Percentiles rank a stretch among this genome's conserved stretches.
Evolutionary conservation across 1,139 yeast species (phyloP).

Genomic region (Saccharomycopsis hybrid): DNA sequence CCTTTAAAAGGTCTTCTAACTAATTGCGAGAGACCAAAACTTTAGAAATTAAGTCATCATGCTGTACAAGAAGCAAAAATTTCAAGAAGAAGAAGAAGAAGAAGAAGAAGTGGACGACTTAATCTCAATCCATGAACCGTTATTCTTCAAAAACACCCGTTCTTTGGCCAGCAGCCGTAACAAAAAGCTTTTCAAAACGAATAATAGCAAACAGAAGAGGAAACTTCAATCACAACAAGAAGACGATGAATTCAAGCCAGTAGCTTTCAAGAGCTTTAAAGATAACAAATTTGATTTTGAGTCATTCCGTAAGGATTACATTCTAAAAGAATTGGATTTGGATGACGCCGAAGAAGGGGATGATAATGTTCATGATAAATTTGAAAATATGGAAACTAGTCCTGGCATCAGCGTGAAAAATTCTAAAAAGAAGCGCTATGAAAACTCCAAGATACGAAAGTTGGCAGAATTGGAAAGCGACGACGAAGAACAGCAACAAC

Average conservation of each 20-base stretch:
- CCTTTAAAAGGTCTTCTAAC: too few species aligned
- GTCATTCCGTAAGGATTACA: constrained; percentile 10
- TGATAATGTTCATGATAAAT: not conserved
- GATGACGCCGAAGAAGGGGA: not conserved
- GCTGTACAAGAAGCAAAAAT: not conserved
- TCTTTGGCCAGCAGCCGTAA: too few species aligned
- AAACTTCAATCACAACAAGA: too few species aligned
- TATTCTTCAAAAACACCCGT: constrained; percentile 9
- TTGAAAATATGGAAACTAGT: not conserved
- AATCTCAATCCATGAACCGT: constrained; percentile 12
- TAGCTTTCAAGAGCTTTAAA: constrained; percentile 10
- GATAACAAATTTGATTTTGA: constrained; percentile 15
- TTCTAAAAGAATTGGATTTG: constrained; percentile 9
- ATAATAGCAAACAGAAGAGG: too few species aligned
- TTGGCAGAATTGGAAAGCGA: not conserved
- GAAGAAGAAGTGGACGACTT: constrained; percentile 12
- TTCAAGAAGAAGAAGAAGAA: constrained; percentile 10
- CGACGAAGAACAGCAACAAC: not conserved
- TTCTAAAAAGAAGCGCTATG: not conserved
- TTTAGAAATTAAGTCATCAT: not conserved
- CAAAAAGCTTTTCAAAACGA: too few species aligned
- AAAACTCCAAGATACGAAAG: not conserved
- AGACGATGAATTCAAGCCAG: constrained; percentile 13
- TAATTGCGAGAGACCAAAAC: too few species aligned
- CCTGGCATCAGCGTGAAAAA: not conserved